Evolutionary conservation across 225 moss, liverwort and hornwort species (phyloP), one percentile per base, ranked within the genome.

Genomic region (Takakia lepidozioides): DNA sequence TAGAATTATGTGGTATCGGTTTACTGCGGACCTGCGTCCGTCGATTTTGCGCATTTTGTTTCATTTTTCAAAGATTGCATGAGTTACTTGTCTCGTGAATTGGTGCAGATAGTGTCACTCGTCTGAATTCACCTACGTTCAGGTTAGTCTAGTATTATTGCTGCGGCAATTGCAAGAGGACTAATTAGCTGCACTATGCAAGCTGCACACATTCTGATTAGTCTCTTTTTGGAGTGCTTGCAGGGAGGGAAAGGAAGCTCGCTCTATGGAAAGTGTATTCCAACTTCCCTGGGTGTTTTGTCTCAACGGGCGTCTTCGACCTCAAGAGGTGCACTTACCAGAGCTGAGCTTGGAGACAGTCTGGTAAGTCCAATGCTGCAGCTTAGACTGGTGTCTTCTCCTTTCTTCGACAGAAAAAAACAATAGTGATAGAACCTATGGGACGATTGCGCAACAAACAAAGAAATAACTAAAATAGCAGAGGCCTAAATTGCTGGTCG

Each of bases 341-440:
- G 68, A 49, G 76, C 76, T 21, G 81, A 82, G 54, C 54, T 82
- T 36, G 81, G 81, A 44, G 81, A 82, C 32, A 72, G 66, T 24
- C 22, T 82, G 62, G 80, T 81, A 46, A 71, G 73, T 32, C 32
- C 32, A 32, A n/a, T n/a, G n/a, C n/a, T n/a, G n/a, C n/a, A n/a
- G n/a, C n/a, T n/a, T n/a, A n/a, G n/a, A n/a, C n/a, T n/a, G n/a
- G n/a, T n/a, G n/a, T n/a, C n/a, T n/a, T n/a, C n/a, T n/a, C n/a
- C n/a, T n/a, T n/a, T n/a, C n/a, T n/a, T n/a, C n/a, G n/a, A n/a
- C n/a, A n/a, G n/a, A n/a, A n/a, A n/a, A n/a, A n/a, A n/a, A n/a
- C n/a, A n/a, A n/a, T n/a, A n/a, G n/a, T n/a, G n/a, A n/a, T n/a
- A n/a, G n/a, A n/a, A n/a, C n/a, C n/a, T n/a, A n/a, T n/a, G n/a